phyloP scores from a whole-genome alignment of 805 yeast genomes.

The Yamadazyma laniorum region DNA sequence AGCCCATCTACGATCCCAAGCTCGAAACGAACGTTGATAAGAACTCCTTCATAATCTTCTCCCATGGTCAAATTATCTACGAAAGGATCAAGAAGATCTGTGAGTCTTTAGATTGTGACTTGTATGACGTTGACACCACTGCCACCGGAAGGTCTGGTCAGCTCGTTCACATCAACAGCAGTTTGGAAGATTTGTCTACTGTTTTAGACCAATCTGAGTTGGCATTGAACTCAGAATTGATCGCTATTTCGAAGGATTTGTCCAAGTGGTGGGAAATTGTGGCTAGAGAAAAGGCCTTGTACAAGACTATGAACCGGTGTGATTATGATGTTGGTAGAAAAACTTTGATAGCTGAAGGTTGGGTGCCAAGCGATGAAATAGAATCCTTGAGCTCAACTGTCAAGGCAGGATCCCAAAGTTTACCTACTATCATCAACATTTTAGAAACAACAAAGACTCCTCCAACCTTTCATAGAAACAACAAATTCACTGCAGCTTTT shows the following conservation, averaged over 20 bases:
- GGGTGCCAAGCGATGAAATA: slow-evolving; percentile 86
- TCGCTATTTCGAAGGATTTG: slow-evolving; percentile 72
- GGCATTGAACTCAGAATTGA: slow-evolving; percentile 73
- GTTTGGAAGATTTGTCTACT: slow-evolving; percentile 33
- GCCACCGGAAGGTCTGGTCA: slow-evolving; percentile 29
- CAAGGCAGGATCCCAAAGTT: slow-evolving; percentile 58
- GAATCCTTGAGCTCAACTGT: slow-evolving; percentile 63
- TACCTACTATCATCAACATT: slow-evolving; percentile 50
- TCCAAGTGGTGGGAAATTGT: slow-evolving; percentile 62
- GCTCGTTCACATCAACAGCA: slow-evolving; percentile 23
- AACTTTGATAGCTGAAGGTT: slow-evolving; percentile 91
- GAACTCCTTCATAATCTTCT: slow-evolving; percentile 81
- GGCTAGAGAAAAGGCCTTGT: slow-evolving; percentile 81
- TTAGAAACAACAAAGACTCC: slow-evolving; percentile 82
- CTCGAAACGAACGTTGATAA: slow-evolving; percentile 60
- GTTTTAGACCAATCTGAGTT: slow-evolving; percentile 45
- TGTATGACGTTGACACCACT: slow-evolving; percentile 56
- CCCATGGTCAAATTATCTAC: slow-evolving; percentile 80
- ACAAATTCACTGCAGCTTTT: slow-evolving; percentile 90
- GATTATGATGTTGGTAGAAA: slow-evolving; percentile 82
- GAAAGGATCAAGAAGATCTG: slow-evolving; percentile 77
- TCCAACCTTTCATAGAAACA: slow-evolving; percentile 93
- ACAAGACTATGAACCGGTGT: slow-evolving; percentile 71
- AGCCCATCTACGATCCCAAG: slow-evolving; percentile 62
- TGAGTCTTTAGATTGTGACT: slow-evolving; percentile 84